Percentiles rank a stretch among this genome's conserved stretches.
Evolutionary conservation across 768 basidiomycete species (phyloP).

Genomic region (Suillus decipiens): DNA sequence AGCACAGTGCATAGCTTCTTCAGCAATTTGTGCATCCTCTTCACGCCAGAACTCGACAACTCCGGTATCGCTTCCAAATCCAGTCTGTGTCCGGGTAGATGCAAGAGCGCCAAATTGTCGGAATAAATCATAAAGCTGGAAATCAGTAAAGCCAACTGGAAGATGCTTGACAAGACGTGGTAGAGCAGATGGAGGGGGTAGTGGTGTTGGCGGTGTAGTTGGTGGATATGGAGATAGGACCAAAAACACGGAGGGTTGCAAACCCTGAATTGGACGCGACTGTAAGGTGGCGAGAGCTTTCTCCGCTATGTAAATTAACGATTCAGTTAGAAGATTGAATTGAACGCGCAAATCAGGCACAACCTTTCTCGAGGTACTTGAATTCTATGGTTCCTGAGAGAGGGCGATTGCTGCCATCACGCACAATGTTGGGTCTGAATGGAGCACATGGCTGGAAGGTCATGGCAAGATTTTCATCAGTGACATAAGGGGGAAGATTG

Average conservation of each 20-base stretch:
- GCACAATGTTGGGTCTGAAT: conserved; percentile 75
- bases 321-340: conserved; percentile 10
- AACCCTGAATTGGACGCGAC: conserved; percentile 65
- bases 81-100: conserved; percentile 71
- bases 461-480: conserved; percentile 75
- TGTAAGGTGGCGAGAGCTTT: conserved; percentile 87
- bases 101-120: conserved; percentile 83
- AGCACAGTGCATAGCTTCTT: conserved; percentile 81
- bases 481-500: conserved; percentile 68
- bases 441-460: conserved; percentile 77
- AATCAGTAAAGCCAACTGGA: conserved; percentile 65
- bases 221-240: conserved; percentile 84
- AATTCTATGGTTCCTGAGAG: conserved; percentile 82
- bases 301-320: conserved; percentile 56
- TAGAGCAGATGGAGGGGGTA: conserved; percentile 74
- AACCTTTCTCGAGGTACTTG: conserved; percentile 79
- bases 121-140: conserved; percentile 82
- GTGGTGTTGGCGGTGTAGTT: conserved; percentile 69
- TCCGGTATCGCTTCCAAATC: conserved; percentile 76
- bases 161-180: conserved; percentile 87
- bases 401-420: conserved; percentile 53
- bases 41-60: conserved; percentile 88
- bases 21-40: conserved; percentile 77
- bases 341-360: conserved; percentile 26
- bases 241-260: conserved; percentile 59